A percentile compares a stretch with the other conserved stretches of the same genome.
phyloP scores from a whole-genome alignment of 768 basidiomycete genomes.

The Boletus patriciae region DNA sequence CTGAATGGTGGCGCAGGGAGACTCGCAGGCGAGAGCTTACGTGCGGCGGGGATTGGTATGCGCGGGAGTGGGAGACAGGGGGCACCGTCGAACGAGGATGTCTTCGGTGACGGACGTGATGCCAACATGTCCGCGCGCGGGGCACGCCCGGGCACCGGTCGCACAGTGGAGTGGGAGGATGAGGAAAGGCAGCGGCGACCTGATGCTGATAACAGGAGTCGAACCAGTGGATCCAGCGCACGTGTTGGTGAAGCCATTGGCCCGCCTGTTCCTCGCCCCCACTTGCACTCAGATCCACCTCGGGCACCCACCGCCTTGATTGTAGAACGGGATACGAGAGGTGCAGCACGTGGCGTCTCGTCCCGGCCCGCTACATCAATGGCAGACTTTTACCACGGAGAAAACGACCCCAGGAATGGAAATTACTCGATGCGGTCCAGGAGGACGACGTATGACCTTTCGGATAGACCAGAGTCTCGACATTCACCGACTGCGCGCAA shows the following conservation, averaged over 20 bases:
- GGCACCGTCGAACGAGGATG: conserved; percentile 35
- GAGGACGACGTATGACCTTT: conserved; percentile 26
- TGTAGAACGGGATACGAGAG: conserved; percentile 24
- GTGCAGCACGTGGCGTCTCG: conserved; percentile 13
- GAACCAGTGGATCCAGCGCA: conserved; percentile 24
- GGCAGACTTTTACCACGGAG: conserved; percentile 45
- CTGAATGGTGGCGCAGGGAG: conserved; percentile 47
- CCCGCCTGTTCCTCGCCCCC: conserved; percentile 19
- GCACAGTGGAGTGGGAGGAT: conserved; percentile 28
- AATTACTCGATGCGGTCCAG: conserved; percentile 21
- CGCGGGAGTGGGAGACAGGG: conserved; percentile 30
- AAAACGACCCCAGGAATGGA: conserved; percentile 13
- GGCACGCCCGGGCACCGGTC: conserved; percentile 12
- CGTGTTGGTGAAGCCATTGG: conserved; percentile 18
- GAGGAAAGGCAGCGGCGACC: conserved; percentile 21
- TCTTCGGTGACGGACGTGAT: conserved; percentile 34
- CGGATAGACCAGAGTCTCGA: conserved; percentile 23
- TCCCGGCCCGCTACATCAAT: conserved; percentile 55
- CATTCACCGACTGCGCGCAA: conserved; percentile 14
- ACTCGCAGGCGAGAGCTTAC: conserved; percentile 64
- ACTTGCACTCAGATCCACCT: conserved; percentile 29
- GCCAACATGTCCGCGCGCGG: conserved; percentile 15
- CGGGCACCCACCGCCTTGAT: conserved; percentile 16
- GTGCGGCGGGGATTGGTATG: conserved; percentile 66
- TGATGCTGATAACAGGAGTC: conserved; percentile 22